Conservation (phyloP, 139 green algal genomes). For the Volvox reticuliferus region DNA sequence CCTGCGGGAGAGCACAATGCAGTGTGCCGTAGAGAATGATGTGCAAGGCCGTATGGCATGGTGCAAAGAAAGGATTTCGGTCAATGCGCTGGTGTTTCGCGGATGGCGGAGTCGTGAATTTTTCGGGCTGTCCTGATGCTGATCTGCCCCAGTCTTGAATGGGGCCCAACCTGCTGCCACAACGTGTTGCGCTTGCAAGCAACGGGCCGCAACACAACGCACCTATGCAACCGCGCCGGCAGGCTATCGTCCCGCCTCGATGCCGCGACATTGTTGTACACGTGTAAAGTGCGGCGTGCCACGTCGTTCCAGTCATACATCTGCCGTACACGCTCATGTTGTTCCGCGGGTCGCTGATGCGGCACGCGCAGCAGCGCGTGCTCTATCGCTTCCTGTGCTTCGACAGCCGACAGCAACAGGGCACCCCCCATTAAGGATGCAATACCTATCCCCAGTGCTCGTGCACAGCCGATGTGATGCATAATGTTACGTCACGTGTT, state of each 20-base stretch:
- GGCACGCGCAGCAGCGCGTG: constrained; percentile 53
- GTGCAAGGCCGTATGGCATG: neutral
- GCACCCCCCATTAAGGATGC: too few relatives aligned
- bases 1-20: constrained; percentile 18
- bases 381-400: constrained; percentile 37
- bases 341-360: constrained; percentile 46
- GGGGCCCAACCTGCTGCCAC: too few relatives aligned
- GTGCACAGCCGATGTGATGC: too few relatives aligned
- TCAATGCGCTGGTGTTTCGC: too few relatives aligned
- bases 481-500: too few relatives aligned
- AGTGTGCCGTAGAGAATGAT: neutral
- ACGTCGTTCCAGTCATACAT: constrained; percentile 96
- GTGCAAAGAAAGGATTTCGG: neutral
- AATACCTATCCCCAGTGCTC: too few relatives aligned
- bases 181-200: too few relatives aligned
- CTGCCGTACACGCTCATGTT: constrained; percentile 70
- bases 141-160: too few relatives aligned
- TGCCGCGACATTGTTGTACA: constrained; percentile 75
- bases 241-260: constrained; percentile 50
- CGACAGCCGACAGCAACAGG: constrained; percentile 61
- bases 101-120: too few relatives aligned
- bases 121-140: too few relatives aligned
- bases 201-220: neutral
- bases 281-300: constrained; percentile 80
- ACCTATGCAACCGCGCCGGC: constrained; percentile 27